Percentiles rank a stretch among this genome's conserved stretches.
These are phyloP conservation scores for Alternaria alternata DNA, from an alignment of 2,329 filamentous ascomycete genomes.

Conservation along the genomic window DNA sequence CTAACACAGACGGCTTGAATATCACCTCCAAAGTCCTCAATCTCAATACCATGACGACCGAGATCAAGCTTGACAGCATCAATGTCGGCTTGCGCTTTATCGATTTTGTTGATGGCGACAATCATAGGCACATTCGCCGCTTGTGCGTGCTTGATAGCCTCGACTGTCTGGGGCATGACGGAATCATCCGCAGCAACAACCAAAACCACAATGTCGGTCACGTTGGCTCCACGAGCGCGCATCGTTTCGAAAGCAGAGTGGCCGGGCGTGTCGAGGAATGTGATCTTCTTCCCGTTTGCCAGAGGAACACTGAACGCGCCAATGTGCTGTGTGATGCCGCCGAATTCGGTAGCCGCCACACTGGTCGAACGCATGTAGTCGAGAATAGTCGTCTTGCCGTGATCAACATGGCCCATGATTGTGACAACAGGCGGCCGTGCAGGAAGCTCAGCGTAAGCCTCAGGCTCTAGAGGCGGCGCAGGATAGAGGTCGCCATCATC, in stretches of 20 bases:
- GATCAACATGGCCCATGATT: slow-evolving; percentile 99
- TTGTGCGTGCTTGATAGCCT: slow-evolving; percentile 93
- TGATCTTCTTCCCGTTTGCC: slow-evolving; percentile 84
- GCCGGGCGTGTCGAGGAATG: slow-evolving; percentile 95
- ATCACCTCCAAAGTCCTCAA: slow-evolving; percentile 95
- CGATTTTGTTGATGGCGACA: slow-evolving; percentile 96
- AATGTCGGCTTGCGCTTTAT: slow-evolving; percentile 82
- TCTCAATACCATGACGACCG: slow-evolving; percentile 80
- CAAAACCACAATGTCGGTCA: slow-evolving; percentile 95
- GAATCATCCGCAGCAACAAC: slow-evolving; percentile 97
- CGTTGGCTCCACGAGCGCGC: slow-evolving; percentile 92
- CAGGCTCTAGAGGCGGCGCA: slow-evolving; percentile 53
- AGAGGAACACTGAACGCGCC: slow-evolving; percentile 94
- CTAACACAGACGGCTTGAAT: slow-evolving; percentile 91
- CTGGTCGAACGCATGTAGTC: slow-evolving; percentile 94
- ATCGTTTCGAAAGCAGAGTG: slow-evolving; percentile 96
- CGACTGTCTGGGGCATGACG: slow-evolving; percentile 95
- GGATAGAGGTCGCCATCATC: slow-evolving; percentile 76
- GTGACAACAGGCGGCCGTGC: slow-evolving; percentile 90
- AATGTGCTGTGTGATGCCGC: slow-evolving; percentile 98
- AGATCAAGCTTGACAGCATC: slow-evolving; percentile 90
- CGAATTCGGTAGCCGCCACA: slow-evolving; percentile 88
- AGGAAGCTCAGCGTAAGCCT: slow-evolving; percentile 74
- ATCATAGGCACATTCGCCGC: slow-evolving; percentile 91
- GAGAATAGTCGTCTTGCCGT: slow-evolving; percentile 95